Evolutionary conservation across 2,329 filamentous ascomycete species (phyloP).

Genomic region (Colletotrichum cereale): DNA sequence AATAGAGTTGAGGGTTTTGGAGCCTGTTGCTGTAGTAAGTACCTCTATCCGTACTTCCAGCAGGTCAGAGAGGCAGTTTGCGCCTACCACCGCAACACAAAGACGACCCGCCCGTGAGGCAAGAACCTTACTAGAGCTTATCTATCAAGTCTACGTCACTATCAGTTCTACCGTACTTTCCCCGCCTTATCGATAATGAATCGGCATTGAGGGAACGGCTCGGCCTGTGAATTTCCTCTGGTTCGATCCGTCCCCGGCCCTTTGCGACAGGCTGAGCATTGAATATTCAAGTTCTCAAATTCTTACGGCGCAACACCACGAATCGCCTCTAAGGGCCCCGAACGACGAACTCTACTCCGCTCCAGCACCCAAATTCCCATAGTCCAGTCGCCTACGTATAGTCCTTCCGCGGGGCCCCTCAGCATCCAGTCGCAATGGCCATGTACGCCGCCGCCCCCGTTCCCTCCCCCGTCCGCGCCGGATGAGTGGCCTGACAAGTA

Average conservation of each 20-base stretch:
- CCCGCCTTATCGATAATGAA: conserved; percentile 34
- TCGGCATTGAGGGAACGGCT: conserved; percentile 23
- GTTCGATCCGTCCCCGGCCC: conserved; percentile 1
- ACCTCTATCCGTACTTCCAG: neutral
- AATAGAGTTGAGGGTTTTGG: conserved; percentile 1
- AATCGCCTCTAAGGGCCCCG: conserved; percentile 3
- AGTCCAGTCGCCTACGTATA: neutral
- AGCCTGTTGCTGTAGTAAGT: conserved; percentile 24
- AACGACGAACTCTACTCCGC: neutral
- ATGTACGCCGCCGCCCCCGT: conserved; percentile 20
- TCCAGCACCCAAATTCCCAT: neutral
- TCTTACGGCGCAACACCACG: conserved; percentile 19
- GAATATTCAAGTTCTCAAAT: conserved; percentile 31
- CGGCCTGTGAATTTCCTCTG: conserved; percentile 23
- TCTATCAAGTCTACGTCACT: conserved; percentile 26
- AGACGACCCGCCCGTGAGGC: conserved; percentile 1
- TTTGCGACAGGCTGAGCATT: conserved; percentile 26
- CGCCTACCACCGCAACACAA: neutral
- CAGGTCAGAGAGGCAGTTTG: neutral
- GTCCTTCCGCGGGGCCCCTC: neutral
- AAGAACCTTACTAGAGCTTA: conserved; percentile 8
- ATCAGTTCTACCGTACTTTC: conserved; percentile 36
- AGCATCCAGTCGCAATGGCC: conserved; percentile 18
- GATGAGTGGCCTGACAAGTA: conserved; percentile 35
- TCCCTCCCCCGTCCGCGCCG: neutral